Evolutionary conservation across 352 stramenopile species (phyloP), one percentile per base, ranked within the genome.

Genomic region (Hyaloperonospora arabidopsidis): DNA sequence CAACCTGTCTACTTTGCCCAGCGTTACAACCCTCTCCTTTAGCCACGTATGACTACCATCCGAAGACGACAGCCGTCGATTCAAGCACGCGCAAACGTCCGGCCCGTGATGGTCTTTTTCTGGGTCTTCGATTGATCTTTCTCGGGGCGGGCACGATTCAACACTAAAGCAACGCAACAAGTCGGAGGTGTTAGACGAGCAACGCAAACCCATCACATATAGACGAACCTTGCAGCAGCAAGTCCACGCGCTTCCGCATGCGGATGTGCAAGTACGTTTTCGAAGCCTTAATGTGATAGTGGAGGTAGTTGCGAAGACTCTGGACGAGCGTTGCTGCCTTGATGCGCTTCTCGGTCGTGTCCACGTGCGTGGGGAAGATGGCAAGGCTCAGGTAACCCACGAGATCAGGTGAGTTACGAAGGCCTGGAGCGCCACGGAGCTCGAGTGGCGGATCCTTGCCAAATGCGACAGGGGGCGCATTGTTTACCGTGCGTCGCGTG

Each of bases 281-380:
- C 32, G 89, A 96, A 15, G 89, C 87, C 80, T 97, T 98, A 68
- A 97, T 96, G 72, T 98, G 93, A 79, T 98, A 98, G 67, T 96
- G 89, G 45, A 98, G 65, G 81, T 97, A 98, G 59, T 92, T 94
- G 22, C 90, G 82, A 58, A 98, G 93, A 15, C 84, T 68, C 48
- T 92, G 74, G 29, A 97, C 67, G 13, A 96, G 68, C 29, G 80
- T 92, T 25, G 93, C 82, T 0, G 84, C 81, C 64, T 96, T 96
- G 32, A 86, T 74, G 32, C 89, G 86, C 70, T 96, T 95, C 53
- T 80, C 84, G 10, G 76, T 74, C 50, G 76, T 86, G 50, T 94
- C 75, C 19, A 97, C 84, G 64, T 97, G 92, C 23, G 70, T 83
- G 35, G 86, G 74, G 70, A 97, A 97, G 46, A 97, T 81, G 34